These are phyloP conservation scores for Glycine latifolia DNA, from an alignment of 306 rosid species.

Conservation along the genomic window DNA sequence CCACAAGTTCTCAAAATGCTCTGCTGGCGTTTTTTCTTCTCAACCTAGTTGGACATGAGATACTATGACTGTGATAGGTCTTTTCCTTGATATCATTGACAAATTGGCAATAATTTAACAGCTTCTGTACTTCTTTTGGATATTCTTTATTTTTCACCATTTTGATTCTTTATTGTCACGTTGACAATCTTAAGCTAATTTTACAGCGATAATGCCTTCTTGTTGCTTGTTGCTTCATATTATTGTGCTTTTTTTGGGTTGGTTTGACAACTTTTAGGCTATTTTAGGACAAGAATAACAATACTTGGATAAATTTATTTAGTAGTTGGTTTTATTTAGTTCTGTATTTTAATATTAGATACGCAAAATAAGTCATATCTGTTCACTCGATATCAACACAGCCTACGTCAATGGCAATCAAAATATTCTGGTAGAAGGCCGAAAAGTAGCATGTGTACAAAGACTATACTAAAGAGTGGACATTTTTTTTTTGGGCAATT, in stretches of 20 bases:
- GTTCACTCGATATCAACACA: background rate
- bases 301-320: background rate
- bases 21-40: background rate
- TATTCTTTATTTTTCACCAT: background rate
- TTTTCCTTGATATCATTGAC: background rate
- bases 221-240: background rate
- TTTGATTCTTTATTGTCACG: background rate
- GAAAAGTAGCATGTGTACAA: too few relatives aligned
- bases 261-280: constrained; percentile 3
- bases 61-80: background rate
- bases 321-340: background rate
- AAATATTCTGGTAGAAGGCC: too few relatives aligned
- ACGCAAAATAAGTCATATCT: background rate
- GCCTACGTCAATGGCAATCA: too few relatives aligned
- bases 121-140: background rate
- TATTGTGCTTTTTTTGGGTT: background rate
- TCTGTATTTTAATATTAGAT: background rate
- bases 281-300: background rate
- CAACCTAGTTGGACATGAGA: too few relatives aligned
- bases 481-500: background rate
- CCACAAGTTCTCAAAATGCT: constrained; percentile 36
- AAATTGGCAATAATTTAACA: constrained; percentile 15
- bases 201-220: background rate
- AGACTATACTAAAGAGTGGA: too few relatives aligned
- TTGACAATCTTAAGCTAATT: background rate